Percentiles rank a stretch among this genome's conserved stretches.
Evolutionary conservation across 73 alveolate genomes (phyloP).

Genomic region (Tetrahymena thermophila): DNA sequence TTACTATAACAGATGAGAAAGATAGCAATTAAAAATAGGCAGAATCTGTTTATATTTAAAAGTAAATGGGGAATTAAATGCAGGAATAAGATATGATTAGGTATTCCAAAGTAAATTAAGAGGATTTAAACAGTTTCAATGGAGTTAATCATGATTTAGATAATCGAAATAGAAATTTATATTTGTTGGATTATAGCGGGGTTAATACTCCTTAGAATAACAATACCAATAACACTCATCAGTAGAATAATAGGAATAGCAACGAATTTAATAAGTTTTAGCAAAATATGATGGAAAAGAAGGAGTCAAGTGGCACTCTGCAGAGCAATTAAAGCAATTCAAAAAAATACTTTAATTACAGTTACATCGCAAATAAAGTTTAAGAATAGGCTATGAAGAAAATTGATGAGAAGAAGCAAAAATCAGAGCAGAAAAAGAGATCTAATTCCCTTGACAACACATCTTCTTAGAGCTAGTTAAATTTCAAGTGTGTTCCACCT

Average conservation of each 20-base stretch:
- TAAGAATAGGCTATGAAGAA: not conserved
- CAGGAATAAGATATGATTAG: not conserved
- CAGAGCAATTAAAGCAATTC: not conserved
- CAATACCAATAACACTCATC: not conserved
- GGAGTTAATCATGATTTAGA: not conserved
- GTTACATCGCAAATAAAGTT: not conserved
- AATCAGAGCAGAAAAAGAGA: not conserved
- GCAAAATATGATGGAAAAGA: not conserved
- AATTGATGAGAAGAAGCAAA: not conserved
- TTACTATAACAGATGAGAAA: not conserved
- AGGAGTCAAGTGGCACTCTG: not conserved
- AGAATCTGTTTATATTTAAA: not conserved
- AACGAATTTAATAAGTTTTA: not conserved
- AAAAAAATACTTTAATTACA: not conserved
- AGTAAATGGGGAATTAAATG: not conserved
- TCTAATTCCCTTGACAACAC: not conserved
- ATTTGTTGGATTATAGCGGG: not conserved
- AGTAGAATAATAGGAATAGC: not conserved
- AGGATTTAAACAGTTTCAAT: not conserved
- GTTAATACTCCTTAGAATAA: not conserved
- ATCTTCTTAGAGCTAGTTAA: not conserved
- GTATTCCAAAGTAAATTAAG: not conserved
- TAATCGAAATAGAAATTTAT: not conserved
- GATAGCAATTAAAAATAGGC: not conserved
- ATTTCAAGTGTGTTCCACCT: not conserved